These are phyloP conservation scores for Polyporus tsugae DNA, from an alignment of 1,284 basidiomycete species.

Conservation along the genomic window DNA sequence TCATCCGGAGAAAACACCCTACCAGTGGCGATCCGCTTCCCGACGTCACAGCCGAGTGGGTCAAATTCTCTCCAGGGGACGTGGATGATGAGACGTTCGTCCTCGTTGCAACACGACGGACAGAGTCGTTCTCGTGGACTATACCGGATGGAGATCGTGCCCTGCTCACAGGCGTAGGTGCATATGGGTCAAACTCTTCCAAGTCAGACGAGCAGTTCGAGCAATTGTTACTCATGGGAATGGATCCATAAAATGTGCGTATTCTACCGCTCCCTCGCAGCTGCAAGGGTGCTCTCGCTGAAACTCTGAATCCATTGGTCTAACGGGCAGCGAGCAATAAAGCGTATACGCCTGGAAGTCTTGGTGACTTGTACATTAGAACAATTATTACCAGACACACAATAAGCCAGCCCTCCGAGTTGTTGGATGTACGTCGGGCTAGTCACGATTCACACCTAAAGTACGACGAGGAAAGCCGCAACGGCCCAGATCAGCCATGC, in stretches of 20 bases:
- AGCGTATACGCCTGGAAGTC: too few species aligned
- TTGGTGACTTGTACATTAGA: too few species aligned
- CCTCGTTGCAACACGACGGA: constrained; percentile 65
- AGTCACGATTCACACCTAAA: too few species aligned
- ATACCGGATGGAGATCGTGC: constrained; percentile 61
- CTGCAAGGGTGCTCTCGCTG: neutral
- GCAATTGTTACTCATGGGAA: constrained; percentile 63
- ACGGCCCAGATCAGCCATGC: too few species aligned
- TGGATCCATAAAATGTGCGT: constrained; percentile 19
- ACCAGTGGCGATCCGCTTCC: neutral
- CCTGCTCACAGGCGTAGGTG: constrained; percentile 63
- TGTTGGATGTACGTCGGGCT: too few species aligned
- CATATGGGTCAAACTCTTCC: constrained; percentile 48
- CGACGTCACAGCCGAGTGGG: constrained; percentile 28
- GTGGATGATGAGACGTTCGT: constrained; percentile 61
- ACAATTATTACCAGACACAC: too few species aligned
- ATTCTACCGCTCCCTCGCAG: neutral
- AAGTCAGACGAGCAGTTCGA: constrained; percentile 77
- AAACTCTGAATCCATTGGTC: neutral
- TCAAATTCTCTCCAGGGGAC: constrained; percentile 35
- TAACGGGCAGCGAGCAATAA: too few species aligned
- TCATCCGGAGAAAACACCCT: constrained; percentile 42
- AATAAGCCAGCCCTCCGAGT: too few species aligned
- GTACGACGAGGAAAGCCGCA: too few species aligned
- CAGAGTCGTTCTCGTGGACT: constrained; percentile 62